A percentile compares a stretch with the other conserved stretches of the same genome.
phyloP scores from a whole-genome alignment of 1,284 basidiomycete genomes.

The Thecaphora thlaspeos region DNA sequence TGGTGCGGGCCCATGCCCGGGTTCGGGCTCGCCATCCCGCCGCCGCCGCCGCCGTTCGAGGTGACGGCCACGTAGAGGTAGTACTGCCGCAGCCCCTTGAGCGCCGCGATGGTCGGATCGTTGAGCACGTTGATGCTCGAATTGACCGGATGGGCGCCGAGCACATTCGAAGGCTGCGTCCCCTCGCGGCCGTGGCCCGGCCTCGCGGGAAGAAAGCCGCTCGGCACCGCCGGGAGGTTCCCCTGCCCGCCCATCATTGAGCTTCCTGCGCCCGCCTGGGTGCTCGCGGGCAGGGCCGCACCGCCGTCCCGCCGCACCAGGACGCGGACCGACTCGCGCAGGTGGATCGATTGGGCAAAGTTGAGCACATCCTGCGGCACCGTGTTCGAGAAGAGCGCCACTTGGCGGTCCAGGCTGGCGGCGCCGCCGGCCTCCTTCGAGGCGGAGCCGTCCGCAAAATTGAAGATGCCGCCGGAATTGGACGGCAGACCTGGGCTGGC shows the following conservation, averaged over 20 bases:
- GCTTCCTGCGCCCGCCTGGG: slow-evolving; percentile 13
- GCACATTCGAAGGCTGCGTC: slow-evolving; percentile 64
- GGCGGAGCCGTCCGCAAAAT: slow-evolving; percentile 1
- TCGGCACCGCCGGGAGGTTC: neutral
- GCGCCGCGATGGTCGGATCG: slow-evolving; percentile 33
- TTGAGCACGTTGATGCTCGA: slow-evolving; percentile 26
- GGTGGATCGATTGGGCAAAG: slow-evolving; percentile 78
- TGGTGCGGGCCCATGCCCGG: slow-evolving; percentile 71
- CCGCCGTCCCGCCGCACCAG: slow-evolving; percentile 87
- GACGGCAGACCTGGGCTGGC: slow-evolving; percentile 19
- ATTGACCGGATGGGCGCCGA: slow-evolving; percentile 40
- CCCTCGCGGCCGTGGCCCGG: slow-evolving; percentile 60
- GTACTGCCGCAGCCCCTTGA: slow-evolving; percentile 48
- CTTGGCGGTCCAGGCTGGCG: slow-evolving; percentile 75
- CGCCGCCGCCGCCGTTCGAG: slow-evolving; percentile 63
- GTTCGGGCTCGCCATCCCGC: slow-evolving; percentile 81
- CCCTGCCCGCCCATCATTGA: slow-evolving; percentile 5
- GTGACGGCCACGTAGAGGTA: slow-evolving; percentile 54
- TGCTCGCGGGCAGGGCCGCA: neutral
- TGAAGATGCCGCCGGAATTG: slow-evolving; percentile 10
- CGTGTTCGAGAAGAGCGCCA: slow-evolving; percentile 91
- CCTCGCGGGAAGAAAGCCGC: slow-evolving; percentile 1
- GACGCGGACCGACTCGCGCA: slow-evolving; percentile 91
- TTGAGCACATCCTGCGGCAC: slow-evolving; percentile 91
- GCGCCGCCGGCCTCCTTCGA: slow-evolving; percentile 62